A percentile compares a stretch with the other conserved stretches of the same genome.
phyloP scores from a whole-genome alignment of 306 rosid genomes.

The Vachellia collinsii region DNA sequence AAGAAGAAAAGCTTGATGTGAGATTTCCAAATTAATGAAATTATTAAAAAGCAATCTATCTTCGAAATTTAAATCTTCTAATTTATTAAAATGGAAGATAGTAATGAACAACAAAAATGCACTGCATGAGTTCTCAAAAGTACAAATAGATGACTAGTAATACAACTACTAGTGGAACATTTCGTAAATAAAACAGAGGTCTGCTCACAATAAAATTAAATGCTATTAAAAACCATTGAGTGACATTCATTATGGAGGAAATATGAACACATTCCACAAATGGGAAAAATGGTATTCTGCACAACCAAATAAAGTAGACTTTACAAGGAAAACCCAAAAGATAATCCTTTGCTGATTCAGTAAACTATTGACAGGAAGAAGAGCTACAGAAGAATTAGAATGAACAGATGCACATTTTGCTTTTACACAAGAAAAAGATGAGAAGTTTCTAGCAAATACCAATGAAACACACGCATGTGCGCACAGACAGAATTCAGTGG shows the following conservation, averaged over 20 bases:
- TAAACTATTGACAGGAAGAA: not conserved
- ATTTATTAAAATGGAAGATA: not conserved
- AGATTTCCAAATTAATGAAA: constrained; percentile 2
- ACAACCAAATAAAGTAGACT: not conserved
- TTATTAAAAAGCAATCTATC: not conserved
- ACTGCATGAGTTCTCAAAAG: not conserved
- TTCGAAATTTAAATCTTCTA: constrained; percentile 2
- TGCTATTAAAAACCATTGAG: not conserved
- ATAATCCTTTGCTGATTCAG: not conserved
- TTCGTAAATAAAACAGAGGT: not conserved
- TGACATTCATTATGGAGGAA: not conserved
- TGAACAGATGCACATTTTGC: constrained; percentile 6
- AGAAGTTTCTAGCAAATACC: constrained; percentile 5
- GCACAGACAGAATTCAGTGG: not conserved
- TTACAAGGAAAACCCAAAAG: not conserved
- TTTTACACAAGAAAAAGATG: not conserved
- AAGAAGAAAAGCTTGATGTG: not conserved
- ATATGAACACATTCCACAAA: not conserved
- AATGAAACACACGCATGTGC: not conserved
- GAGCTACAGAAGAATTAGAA: not conserved
- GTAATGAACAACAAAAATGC: constrained; percentile 3
- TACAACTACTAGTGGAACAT: not conserved
- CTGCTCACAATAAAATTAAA: not conserved
- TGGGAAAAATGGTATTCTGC: not conserved
- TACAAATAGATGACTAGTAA: not conserved